phyloP scores from a whole-genome alignment of 345 rosid genomes.

The Pelargonium nanum region DNA sequence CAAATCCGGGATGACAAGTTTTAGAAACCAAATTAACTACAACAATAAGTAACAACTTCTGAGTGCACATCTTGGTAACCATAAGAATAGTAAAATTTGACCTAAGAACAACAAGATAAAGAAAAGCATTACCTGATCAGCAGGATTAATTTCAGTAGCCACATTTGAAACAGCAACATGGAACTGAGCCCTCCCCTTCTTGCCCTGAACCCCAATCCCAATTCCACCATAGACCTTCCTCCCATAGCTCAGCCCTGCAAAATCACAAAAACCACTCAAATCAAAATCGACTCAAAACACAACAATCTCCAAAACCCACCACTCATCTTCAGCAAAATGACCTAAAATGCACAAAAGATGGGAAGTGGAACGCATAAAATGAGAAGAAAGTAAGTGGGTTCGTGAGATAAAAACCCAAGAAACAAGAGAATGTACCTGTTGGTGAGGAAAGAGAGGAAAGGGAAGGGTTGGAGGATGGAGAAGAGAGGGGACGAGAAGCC shows the following conservation, averaged over 20 bases:
- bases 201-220: conserved; percentile 37
- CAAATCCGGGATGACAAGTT: too few relatives aligned
- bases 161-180: conserved; percentile 55
- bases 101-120: background rate
- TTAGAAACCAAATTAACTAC: background rate
- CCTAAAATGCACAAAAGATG: background rate
- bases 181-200: conserved; percentile 44
- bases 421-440: conserved; percentile 24
- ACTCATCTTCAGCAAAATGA: background rate
- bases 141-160: conserved; percentile 62
- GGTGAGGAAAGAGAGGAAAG: conserved; percentile 24
- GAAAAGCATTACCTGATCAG: conserved; percentile 41
- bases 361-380: background rate
- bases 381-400: conserved; percentile 10
- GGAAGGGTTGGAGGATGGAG: conserved; percentile 34
- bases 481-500: conserved; percentile 39
- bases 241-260: conserved; percentile 41
- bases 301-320: conserved; percentile 8
- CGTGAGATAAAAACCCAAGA: background rate
- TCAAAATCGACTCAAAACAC: background rate
- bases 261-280: conserved; percentile 1
- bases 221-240: conserved; percentile 35
- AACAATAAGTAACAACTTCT: too few relatives aligned
- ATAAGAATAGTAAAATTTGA: background rate
- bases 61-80: background rate